phyloP scores from a whole-genome alignment of 75 land plant genomes.

The Larix kaempferi region DNA sequence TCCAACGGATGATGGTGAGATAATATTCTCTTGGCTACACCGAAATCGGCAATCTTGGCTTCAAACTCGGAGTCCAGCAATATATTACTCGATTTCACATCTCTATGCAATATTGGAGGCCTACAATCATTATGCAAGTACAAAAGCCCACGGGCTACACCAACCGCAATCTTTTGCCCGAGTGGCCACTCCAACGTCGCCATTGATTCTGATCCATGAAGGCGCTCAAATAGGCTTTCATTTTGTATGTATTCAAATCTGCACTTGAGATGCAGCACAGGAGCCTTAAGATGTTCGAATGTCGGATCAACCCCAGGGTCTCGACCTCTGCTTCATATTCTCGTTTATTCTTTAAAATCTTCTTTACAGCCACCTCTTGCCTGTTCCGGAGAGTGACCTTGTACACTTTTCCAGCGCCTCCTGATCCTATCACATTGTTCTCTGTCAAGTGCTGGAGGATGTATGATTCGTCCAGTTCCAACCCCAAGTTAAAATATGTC shows the following conservation, averaged over 20 bases:
- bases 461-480: constrained; percentile 19
- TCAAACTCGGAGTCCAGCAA: constrained; percentile 39
- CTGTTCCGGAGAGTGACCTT: constrained; percentile 28
- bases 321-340: constrained; percentile 33
- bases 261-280: constrained; percentile 32
- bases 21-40: constrained; percentile 27
- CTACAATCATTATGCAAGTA: constrained; percentile 60
- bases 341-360: neutral
- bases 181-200: constrained; percentile 22
- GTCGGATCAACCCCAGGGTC: constrained; percentile 35
- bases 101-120: constrained; percentile 50
- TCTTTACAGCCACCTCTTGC: neutral
- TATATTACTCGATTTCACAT: constrained; percentile 52
- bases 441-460: constrained; percentile 35
- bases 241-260: constrained; percentile 38
- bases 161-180: constrained; percentile 31
- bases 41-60: constrained; percentile 62
- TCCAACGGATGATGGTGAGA: neutral
- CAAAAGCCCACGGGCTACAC: constrained; percentile 33
- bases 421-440: constrained; percentile 40
- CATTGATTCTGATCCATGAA: constrained; percentile 6
- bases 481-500: constrained; percentile 14
- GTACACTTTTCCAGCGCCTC: constrained; percentile 52
- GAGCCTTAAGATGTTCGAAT: constrained; percentile 54
- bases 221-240: constrained; percentile 28